These are phyloP conservation scores for Gynandropsis gynandra DNA, from an alignment of 345 rosid species.

Conservation along the genomic window DNA sequence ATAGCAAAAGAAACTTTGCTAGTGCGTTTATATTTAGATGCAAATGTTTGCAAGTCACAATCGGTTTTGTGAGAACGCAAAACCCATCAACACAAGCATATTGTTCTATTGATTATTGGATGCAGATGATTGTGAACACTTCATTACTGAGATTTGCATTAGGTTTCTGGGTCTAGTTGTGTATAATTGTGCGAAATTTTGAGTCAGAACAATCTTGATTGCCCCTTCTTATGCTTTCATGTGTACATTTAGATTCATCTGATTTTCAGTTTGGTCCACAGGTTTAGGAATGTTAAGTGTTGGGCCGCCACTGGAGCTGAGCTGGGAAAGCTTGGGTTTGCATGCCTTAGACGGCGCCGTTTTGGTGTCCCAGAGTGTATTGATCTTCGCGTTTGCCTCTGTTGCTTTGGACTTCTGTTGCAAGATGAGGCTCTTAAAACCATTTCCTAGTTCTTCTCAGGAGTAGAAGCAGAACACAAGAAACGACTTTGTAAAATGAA, in stretches of 20 bases:
- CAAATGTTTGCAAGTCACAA: too few relatives aligned
- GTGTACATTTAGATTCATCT: slow-evolving; percentile 12
- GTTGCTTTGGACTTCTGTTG: slow-evolving; percentile 25
- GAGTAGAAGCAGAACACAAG: neutral
- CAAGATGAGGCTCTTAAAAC: slow-evolving; percentile 22
- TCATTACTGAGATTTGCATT: neutral
- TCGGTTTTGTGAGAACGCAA: too few relatives aligned
- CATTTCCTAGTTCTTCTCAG: slow-evolving; percentile 29
- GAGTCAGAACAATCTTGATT: slow-evolving; percentile 21
- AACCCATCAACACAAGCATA: too few relatives aligned
- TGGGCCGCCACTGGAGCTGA: slow-evolving; percentile 58
- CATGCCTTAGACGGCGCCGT: slow-evolving; percentile 31
- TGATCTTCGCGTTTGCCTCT: slow-evolving; percentile 31
- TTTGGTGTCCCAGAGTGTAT: slow-evolving; percentile 27
- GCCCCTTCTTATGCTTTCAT: slow-evolving; percentile 10
- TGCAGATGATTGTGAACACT: neutral
- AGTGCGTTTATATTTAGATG: too few relatives aligned
- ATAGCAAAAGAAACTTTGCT: neutral
- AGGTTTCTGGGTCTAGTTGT: slow-evolving; percentile 14
- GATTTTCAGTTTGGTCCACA: slow-evolving; percentile 19
- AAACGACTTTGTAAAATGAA: neutral
- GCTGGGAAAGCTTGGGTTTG: slow-evolving; percentile 27
- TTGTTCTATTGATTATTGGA: neutral
- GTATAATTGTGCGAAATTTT: slow-evolving; percentile 17
- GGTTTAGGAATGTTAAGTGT: slow-evolving; percentile 59